phyloP scores from a whole-genome alignment of 2,329 filamentous ascomycete species.

The Cercospora sesami region DNA sequence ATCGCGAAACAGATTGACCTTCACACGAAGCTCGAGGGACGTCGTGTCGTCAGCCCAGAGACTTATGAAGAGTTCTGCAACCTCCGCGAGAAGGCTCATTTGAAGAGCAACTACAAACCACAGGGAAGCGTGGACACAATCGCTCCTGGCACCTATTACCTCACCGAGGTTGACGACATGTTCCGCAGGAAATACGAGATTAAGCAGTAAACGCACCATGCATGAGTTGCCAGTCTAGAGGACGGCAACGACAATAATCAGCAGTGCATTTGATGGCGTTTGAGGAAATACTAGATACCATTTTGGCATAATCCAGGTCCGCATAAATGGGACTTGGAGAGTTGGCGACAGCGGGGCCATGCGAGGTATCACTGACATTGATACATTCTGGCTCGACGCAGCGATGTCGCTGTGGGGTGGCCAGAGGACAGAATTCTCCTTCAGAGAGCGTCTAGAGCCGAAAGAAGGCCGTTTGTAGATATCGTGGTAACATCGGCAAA shows the following conservation, averaged over 20 bases:
- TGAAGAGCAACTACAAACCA: conserved; percentile 53
- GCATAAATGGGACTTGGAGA: not conserved
- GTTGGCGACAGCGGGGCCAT: not conserved
- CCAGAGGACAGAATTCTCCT: not conserved
- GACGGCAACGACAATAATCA: not conserved
- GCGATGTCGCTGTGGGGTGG: not conserved
- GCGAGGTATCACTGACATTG: not conserved
- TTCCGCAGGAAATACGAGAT: conserved; percentile 53
- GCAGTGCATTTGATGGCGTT: conserved; percentile 12
- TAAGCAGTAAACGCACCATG: conserved; percentile 44
- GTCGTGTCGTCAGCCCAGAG: conserved; percentile 50
- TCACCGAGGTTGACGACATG: conserved; percentile 53
- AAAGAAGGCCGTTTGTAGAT: conserved; percentile 1
- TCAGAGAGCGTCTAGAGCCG: not conserved
- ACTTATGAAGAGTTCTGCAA: conserved; percentile 57
- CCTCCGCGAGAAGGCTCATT: conserved; percentile 52
- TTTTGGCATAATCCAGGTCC: conserved; percentile 10
- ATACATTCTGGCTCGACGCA: not conserved
- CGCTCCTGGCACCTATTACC: conserved; percentile 53
- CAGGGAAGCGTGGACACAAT: conserved; percentile 47
- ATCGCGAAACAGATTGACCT: conserved; percentile 51
- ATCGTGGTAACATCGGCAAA: conserved; percentile 5
- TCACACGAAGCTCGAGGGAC: conserved; percentile 47
- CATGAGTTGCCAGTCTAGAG: not conserved
- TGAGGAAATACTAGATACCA: conserved; percentile 14